phyloP scores from a whole-genome alignment of 2,329 filamentous ascomycete species.

The Scleromitrula shiraiana region DNA sequence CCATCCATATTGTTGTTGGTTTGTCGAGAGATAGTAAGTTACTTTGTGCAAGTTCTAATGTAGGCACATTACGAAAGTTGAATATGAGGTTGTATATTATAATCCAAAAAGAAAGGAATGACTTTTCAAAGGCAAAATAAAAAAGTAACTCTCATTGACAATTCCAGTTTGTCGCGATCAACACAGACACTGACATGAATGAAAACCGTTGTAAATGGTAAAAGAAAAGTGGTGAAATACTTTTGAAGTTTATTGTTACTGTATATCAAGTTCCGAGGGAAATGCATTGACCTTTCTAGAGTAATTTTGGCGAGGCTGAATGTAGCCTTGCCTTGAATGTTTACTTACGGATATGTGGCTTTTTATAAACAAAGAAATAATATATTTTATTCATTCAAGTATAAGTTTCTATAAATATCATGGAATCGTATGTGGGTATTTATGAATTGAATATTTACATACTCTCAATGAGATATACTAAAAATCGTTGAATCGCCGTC shows the following conservation, averaged over 20 bases:
- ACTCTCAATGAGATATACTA: neutral
- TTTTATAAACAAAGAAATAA: too few relatives aligned
- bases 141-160: too few relatives aligned
- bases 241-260: slow-evolving; percentile 7
- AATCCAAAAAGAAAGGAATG: slow-evolving; percentile 1
- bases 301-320: slow-evolving; percentile 1
- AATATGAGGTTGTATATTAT: slow-evolving; percentile 6
- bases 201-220: slow-evolving; percentile 2
- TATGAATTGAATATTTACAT: neutral
- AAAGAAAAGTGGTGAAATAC: neutral
- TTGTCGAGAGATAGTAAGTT: slow-evolving; percentile 5
- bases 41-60: too few relatives aligned
- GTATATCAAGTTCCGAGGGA: neutral
- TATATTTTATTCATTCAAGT: too few relatives aligned
- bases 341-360: neutral
- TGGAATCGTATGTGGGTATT: too few relatives aligned
- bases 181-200: slow-evolving; percentile 8
- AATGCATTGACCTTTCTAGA: neutral
- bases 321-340: neutral
- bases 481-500: slow-evolving; percentile 9
- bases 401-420: too few relatives aligned
- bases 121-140: too few relatives aligned
- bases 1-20: slow-evolving; percentile 39
- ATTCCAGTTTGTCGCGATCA: slow-evolving; percentile 7
- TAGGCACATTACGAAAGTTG: slow-evolving; percentile 21